Base-by-base conservation (phyloP, 2,329 filamentous ascomycete genomes). In the Paecilomyces variotii region DNA sequence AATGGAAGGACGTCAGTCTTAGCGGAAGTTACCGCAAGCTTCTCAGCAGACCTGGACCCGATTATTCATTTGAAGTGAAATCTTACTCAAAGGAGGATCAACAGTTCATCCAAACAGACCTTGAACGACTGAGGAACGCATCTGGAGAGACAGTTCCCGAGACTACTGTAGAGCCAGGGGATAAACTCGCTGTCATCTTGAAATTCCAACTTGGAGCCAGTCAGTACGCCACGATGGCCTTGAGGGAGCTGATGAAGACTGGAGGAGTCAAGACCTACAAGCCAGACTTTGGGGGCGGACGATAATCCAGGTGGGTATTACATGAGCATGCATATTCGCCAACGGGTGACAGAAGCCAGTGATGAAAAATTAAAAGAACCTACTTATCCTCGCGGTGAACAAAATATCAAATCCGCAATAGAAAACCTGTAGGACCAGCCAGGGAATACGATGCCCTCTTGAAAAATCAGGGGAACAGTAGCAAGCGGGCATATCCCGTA, bases 21-120 rank as follows among this genome's bases (percentile, higher is more conserved):
- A 90, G 88, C 54, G 95, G 94, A 2, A 85, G 88, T 27, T 99
- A 99, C 74, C 85, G 94, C 62, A 94, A 93, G 73, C 71, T 96
- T 28, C 82, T 97, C 65, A 86, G 89, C 34, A 82, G 82, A 25
- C 90, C 91, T 67, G 82, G 84, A 1, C 74, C 80, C 6, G 76
- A 80, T 28, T 83, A 90, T 6, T 83, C 80, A 10, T 87, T 86
- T 59, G 84, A 90, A 59, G 83, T 96, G 10, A 86, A 83, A 68
- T 75, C 79, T 4, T 97, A 97, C 70, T 65, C 65, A 2, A 58
- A 68, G 32, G 82, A 86, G 28, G 84, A 87, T 34, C 86, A 95
- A 75, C 92, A 97, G 76, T 86, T 97, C 75, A 88, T 96, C 2
- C 84, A 88, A 60, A 99, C 94, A 0, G 94, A 99, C 72, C 69